Base-by-base conservation (phyloP, 352 stramenopile species). In the Globisporangium recalcitrans region DNA sequence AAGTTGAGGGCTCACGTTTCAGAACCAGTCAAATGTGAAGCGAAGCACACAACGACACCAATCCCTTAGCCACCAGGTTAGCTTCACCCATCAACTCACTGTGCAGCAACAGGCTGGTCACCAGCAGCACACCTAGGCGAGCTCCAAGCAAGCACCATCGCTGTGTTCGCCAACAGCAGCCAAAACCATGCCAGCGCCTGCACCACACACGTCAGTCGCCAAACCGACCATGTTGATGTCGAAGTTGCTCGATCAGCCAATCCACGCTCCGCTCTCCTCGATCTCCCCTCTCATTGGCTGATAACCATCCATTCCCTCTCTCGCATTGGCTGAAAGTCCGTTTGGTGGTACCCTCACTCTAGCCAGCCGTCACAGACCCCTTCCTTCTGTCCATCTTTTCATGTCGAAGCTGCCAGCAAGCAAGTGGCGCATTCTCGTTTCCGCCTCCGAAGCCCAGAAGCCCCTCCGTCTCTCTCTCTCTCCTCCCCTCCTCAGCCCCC, bases 401-500 rank as follows among this genome's bases (percentile, higher is more conserved):
- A 57, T 51, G 42, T 65, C 60, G 60, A 65, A 65, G 60, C 52
- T 14, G n/a, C 10, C 21, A 26, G 8, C 21, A 49, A 24, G 44
- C 44, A 14, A 51, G 10, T n/a, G 46, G 22, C 7, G n/a, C 61
- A 67, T 68, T 68, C 27, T 24, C 32, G 44, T 10, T 53, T 63
- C 58, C 48, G 42, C 62, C 47, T 19, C 48, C 11, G 19, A 22
- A 46, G 19, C 27, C 46, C 56, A 63, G 46, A 57, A 58, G 19
- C 21, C 16, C n/a, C 34, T n/a, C 29, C 29, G 21, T 14, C 29
- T 1, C 60, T 26, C 13, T 4, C 26, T 19, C 21, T n/a, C n/a
- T n/a, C n/a, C n/a, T n/a, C 38, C 40, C 46, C 42, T 21, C 19
- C 36, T 13, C n/a, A 21, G 24, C 16, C 34, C 26, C 16, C 24